These are phyloP conservation scores for Castanea mollissima DNA, from an alignment of 306 rosid genomes.

Conservation along the genomic window DNA sequence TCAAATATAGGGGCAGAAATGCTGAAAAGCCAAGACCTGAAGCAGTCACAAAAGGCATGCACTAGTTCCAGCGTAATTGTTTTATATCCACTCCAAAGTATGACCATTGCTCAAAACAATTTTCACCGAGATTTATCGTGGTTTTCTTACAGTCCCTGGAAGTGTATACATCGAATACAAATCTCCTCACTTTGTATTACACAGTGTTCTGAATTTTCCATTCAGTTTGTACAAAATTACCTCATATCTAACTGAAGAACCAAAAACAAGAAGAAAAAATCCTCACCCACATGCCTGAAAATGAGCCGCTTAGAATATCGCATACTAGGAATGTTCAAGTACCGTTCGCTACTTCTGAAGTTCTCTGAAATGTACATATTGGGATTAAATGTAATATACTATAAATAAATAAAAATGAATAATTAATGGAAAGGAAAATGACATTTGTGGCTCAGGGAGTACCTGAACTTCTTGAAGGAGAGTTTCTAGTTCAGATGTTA, in stretches of 20 bases:
- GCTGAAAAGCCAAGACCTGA: not conserved
- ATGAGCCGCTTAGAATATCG: slow-evolving; percentile 37
- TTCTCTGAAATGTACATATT: slow-evolving; percentile 51
- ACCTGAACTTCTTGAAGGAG: slow-evolving; percentile 66
- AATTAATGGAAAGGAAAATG: not conserved
- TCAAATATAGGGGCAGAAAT: not conserved
- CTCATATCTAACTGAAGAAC: slow-evolving; percentile 31
- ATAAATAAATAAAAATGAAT: not conserved
- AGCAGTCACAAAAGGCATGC: not conserved
- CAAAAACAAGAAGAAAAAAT: slow-evolving; percentile 28
- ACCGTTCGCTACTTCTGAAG: slow-evolving; percentile 40
- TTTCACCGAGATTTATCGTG: not conserved
- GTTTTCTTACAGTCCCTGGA: slow-evolving; percentile 1
- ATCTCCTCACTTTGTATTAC: not conserved
- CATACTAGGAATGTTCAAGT: slow-evolving; percentile 33
- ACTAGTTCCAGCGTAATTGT: not conserved
- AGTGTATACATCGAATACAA: not conserved
- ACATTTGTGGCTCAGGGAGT: not conserved
- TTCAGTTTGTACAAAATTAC: slow-evolving; percentile 32
- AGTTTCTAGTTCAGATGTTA: slow-evolving; percentile 70
- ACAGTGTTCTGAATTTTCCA: not conserved
- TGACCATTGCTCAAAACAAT: not conserved
- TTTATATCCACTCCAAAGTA: not conserved
- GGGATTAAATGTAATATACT: not conserved
- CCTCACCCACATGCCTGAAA: slow-evolving; percentile 37